Evolutionary conservation across 2,329 filamentous ascomycete species (phyloP), one percentile per base, ranked within the genome.

Genomic region (Neopestalotiopsis sp.): DNA sequence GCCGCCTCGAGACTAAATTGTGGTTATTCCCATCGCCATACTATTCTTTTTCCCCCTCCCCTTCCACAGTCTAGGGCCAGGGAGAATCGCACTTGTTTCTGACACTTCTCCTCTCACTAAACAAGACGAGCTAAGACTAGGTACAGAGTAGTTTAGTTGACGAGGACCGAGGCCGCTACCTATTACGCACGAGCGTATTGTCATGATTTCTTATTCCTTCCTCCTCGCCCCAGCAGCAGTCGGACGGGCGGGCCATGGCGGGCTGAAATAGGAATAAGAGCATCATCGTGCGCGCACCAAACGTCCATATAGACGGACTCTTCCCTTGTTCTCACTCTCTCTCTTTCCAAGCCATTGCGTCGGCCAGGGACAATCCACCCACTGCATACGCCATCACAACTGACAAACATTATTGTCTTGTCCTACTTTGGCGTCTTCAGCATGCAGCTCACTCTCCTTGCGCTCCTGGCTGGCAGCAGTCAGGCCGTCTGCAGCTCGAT

Each of bases 401-500:
- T 10, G 34, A 10, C 34, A n/a, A n/a, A 17, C 7, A n/a, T 17
- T n/a, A 17, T 9, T 6, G 4, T 20, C 17, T 20, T 40, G 58
- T 32, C 14, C 17, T 38, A 32, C 28, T 30, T 38, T 49, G 4
- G 9, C 30, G 6, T 34, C 30, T 24, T 66, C 57, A 56, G 20
- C 13, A 69, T 69, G 68, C 28, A 57, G 10, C 56, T 61, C 24
- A 34, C 52, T 9, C 17, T 49, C 42, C 66, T 69, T n/a, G 68
- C 66, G n/a, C 38, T 59, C 60, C 63, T 67, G 45, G 68, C 62
- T 34, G 38, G 61, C 10, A 13, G 40, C 59, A 34, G 58, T 42
- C 59, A 62, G 14, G 32, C 59, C 30, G 59, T 32, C 52, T 52
- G 24, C 56, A n/a, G 20, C 67, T 60, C 69, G 30, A 69, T 63